A percentile compares a stretch with the other conserved stretches of the same genome.
Evolutionary conservation across 2,329 filamentous ascomycete species (phyloP).

Genomic region (Penicillium vulpinum): DNA sequence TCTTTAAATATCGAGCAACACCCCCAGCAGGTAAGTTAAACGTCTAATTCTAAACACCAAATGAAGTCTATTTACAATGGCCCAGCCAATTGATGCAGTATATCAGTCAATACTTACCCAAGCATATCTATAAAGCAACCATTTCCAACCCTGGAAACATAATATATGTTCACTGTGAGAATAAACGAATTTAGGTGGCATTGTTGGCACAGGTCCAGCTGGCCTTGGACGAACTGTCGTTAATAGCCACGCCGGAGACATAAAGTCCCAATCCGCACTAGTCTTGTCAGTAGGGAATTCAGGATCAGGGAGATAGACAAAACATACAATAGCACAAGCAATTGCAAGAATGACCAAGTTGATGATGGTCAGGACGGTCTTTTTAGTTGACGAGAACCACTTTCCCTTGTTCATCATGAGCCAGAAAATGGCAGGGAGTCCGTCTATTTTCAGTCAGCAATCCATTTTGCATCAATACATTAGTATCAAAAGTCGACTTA

Average conservation of each 20-base stretch:
- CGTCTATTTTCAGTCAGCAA: constrained; percentile 18
- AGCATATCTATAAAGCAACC: constrained; percentile 8
- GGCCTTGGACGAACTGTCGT: constrained; percentile 31
- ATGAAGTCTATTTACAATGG: constrained; percentile 21
- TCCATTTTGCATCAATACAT: background rate
- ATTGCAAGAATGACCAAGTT: constrained; percentile 45
- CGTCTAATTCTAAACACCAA: background rate
- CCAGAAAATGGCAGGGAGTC: constrained; percentile 46
- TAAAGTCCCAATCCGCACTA: constrained; percentile 46
- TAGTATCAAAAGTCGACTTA: constrained; percentile 31
- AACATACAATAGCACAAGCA: constrained; percentile 31
- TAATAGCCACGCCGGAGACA: constrained; percentile 42
- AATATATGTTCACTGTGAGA: background rate
- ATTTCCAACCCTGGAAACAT: background rate
- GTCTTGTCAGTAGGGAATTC: constrained; percentile 1
- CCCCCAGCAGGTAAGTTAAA: background rate
- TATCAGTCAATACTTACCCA: background rate
- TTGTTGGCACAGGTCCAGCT: constrained; percentile 45
- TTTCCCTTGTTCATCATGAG: constrained; percentile 49
- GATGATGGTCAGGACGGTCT: constrained; percentile 45
- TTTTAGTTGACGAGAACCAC: constrained; percentile 42
- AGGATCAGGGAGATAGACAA: background rate
- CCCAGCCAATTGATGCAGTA: constrained; percentile 8
- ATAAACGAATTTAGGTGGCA: constrained; percentile 14
- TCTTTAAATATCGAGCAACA: background rate